Conservation (phyloP, 106 monocot genomes). For the Posidonia australis region DNA sequence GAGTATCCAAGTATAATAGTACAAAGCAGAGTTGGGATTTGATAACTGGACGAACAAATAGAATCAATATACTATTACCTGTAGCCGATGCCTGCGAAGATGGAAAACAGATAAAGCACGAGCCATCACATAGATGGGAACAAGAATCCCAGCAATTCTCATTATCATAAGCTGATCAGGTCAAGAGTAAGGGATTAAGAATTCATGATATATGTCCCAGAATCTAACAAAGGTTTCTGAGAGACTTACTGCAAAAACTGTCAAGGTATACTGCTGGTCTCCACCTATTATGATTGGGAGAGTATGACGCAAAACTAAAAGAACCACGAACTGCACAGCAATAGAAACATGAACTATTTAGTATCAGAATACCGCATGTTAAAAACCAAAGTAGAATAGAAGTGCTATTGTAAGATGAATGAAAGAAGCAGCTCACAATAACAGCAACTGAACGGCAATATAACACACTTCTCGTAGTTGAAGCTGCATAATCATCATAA, state of each 20-base stretch:
- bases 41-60: background rate
- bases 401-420: no score
- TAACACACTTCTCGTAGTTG: constrained; percentile 32
- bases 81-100: constrained; percentile 26
- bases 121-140: constrained; percentile 53
- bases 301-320: constrained; percentile 62
- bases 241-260: constrained; percentile 47
- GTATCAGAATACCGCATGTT: no score
- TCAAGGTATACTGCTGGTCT: constrained; percentile 45
- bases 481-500: constrained; percentile 38
- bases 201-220: no score
- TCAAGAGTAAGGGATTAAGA: background rate
- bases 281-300: constrained; percentile 59
- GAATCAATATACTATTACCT: constrained; percentile 3
- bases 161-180: constrained; percentile 36
- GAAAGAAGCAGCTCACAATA: constrained; percentile 42
- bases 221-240: background rate
- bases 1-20: no score
- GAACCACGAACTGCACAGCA: constrained; percentile 49
- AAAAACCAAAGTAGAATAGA: no score
- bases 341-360: background rate
- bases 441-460: constrained; percentile 48
- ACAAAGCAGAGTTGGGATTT: background rate
- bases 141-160: constrained; percentile 45
- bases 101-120: constrained; percentile 37